Conservation (phyloP, 768 basidiomycete species). For the Clathrus columnatus region DNA sequence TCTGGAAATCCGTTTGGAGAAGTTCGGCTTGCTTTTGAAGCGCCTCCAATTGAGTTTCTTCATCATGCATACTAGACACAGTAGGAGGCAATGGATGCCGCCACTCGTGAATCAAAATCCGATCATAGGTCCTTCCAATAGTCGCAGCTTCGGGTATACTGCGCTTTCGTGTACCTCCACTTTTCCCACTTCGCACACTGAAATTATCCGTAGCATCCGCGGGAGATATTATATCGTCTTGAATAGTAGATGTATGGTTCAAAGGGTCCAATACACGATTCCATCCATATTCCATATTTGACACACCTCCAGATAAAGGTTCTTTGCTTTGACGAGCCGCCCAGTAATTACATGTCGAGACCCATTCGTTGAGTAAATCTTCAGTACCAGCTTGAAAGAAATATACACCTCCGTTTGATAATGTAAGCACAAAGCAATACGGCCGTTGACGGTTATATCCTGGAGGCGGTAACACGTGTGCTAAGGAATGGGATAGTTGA, state of each 20-base stretch:
- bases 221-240: conserved; percentile 38
- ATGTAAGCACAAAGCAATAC: conserved; percentile 88
- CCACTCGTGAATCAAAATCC: conserved; percentile 85
- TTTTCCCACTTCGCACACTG: conserved; percentile 70
- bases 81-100: conserved; percentile 81
- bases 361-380: conserved; percentile 98
- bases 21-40: conserved; percentile 70
- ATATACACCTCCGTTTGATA: conserved; percentile 83
- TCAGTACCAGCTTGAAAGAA: conserved; percentile 99
- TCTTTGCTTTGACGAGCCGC: conserved; percentile 92
- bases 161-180: conserved; percentile 57
- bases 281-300: conserved; percentile 99
- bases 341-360: conserved; percentile 99
- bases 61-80: conserved; percentile 78
- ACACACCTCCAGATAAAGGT: conserved; percentile 90
- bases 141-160: conserved; percentile 60
- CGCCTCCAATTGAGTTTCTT: conserved; percentile 88
- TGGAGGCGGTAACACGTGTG: conserved; percentile 80
- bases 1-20: conserved; percentile 70
- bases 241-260: conserved; percentile 19
- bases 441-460: conserved; percentile 89
- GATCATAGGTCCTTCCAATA: conserved; percentile 60
- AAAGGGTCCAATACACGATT: conserved; percentile 57
- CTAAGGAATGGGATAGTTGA: conserved; percentile 77
- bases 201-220: conserved; percentile 49